phyloP scores from a whole-genome alignment of 208 protist genomes.

The Crithidia sp. region DNA sequence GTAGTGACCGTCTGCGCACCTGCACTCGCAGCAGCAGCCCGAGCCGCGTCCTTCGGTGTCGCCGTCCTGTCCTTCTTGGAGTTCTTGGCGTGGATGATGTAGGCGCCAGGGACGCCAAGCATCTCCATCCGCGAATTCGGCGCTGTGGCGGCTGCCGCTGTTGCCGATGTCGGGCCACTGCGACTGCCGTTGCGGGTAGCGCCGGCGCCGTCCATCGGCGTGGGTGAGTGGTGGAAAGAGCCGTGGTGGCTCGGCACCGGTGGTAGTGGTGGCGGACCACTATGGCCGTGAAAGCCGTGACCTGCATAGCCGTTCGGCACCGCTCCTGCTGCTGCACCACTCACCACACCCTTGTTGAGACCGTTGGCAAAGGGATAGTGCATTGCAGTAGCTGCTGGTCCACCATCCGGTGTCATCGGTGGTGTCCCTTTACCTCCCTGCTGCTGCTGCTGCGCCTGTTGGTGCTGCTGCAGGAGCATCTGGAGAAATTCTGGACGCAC shows the following conservation, averaged over 20 bases:
- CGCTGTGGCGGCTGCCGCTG: background rate
- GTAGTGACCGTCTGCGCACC: background rate
- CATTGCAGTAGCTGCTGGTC: background rate
- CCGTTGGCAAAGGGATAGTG: background rate
- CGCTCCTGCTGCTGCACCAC: background rate
- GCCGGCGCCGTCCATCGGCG: background rate
- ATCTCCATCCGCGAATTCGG: background rate
- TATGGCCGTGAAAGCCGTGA: background rate
- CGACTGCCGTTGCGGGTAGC: background rate
- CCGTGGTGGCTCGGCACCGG: background rate
- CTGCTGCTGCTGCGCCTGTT: constrained; percentile 12
- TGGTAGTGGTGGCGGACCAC: background rate
- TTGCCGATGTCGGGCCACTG: background rate
- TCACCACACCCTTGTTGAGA: background rate
- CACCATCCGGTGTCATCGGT: background rate
- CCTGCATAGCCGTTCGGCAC: background rate
- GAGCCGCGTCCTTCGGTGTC: too few species aligned
- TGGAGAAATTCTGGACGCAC: constrained; percentile 26
- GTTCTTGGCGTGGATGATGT: constrained; percentile 11
- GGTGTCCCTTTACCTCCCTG: background rate
- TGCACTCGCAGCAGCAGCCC: background rate
- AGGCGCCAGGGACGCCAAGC: background rate
- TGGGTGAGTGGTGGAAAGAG: too few species aligned
- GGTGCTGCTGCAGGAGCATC: constrained; percentile 38
- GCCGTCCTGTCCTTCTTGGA: background rate